phyloP scores from a whole-genome alignment of 106 monocot genomes.

The Chionographis japonica region DNA sequence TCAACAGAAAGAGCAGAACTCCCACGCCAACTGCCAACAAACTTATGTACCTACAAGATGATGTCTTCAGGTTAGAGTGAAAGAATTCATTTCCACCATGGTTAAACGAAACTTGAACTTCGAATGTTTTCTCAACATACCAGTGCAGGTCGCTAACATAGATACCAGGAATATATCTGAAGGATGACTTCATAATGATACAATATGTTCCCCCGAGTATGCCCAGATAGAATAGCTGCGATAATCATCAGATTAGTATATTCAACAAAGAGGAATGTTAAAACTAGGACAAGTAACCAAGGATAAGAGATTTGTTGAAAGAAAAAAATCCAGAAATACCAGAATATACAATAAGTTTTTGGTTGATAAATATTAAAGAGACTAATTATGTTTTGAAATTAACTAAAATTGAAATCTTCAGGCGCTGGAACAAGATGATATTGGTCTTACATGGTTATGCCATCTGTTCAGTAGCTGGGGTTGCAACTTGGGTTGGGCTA shows the following conservation, averaged over 20 bases:
- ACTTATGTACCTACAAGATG: constrained; percentile 62
- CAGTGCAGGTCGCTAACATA: constrained; percentile 72
- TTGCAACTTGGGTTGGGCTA: no score
- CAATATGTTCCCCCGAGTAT: constrained; percentile 74
- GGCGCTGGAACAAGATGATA: no score
- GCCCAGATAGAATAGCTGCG: constrained; percentile 77
- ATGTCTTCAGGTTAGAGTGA: not conserved
- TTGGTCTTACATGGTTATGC: no score
- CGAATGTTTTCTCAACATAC: constrained; percentile 22
- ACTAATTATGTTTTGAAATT: no score
- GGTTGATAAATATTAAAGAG: no score
- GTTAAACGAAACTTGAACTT: constrained; percentile 5
- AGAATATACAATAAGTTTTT: no score
- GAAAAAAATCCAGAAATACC: no score
- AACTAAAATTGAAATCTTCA: no score
- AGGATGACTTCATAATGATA: constrained; percentile 67
- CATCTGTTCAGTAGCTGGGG: no score
- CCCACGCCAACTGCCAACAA: constrained; percentile 61
- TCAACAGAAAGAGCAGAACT: constrained; percentile 74
- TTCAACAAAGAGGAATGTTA: not conserved
- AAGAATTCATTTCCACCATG: not conserved
- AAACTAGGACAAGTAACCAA: not conserved
- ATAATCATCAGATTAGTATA: not conserved
- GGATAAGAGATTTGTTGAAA: not conserved
- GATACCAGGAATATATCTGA: constrained; percentile 81